Conservation (phyloP, 78 protist species). For the Planoprotostelium fungivorum region DNA sequence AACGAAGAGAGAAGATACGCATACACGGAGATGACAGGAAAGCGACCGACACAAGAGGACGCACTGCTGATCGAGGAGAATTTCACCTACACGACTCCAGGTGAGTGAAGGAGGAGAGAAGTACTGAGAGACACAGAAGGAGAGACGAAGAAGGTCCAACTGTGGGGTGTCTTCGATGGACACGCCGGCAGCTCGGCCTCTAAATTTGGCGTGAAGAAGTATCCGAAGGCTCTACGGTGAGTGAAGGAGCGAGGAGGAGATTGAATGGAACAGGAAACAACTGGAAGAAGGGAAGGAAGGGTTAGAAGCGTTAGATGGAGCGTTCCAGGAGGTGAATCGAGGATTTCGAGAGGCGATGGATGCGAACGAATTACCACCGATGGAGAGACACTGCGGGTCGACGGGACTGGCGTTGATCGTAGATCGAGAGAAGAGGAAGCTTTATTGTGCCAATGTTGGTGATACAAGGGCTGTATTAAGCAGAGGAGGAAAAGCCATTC, state of each 20-base stretch:
- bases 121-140: not conserved
- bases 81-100: not conserved
- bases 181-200: not conserved
- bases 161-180: not conserved
- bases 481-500: constrained; percentile 35
- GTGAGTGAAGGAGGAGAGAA: not conserved
- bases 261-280: not conserved
- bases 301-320: not conserved
- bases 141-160: not conserved
- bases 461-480: constrained; percentile 80
- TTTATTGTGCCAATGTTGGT: constrained; percentile 55
- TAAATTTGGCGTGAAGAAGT: not conserved
- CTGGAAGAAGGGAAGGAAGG: not conserved
- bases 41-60: not conserved
- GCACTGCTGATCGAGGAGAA: not conserved
- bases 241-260: not conserved
- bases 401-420: not conserved
- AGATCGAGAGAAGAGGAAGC: not conserved
- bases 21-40: not conserved
- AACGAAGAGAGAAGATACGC: not conserved
- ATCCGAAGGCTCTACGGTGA: not conserved
- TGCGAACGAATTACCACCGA: not conserved
- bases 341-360: not conserved
- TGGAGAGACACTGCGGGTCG: not conserved
- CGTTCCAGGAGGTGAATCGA: not conserved